Base-by-base conservation (phyloP, 441 rosid genomes). In the Gossypium davidsonii region DNA sequence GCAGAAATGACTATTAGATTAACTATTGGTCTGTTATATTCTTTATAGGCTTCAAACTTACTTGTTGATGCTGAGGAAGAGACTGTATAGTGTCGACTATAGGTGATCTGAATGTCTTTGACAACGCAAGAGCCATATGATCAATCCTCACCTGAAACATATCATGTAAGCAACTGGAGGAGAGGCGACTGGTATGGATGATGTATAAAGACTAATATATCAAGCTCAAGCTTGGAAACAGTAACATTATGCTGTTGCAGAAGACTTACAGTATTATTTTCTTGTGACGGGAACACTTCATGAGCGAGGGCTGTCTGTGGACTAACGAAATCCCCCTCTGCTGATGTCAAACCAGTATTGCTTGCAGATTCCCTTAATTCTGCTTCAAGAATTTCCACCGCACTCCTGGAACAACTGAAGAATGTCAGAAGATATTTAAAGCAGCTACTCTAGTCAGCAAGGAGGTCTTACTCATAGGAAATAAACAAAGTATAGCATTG, bases 41-140 rank as follows among this genome's bases (percentile, higher is more conserved):
- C 18, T 10, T 21, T 18, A 63, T 63, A 66, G 20, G 20, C 11
- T 26, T 71, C 44, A 37, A 78, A 81, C 84, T 81, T 83, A 94
- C 99, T 84, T 92, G 98, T 72, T 94, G 98, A 78, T 94, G 98
- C 79, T 92, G 98, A 64, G 99, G 98, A 84, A 95, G 97, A 68
- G 93, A 87, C 76, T 88, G 91, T 57, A 94, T 92, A 74, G 87
- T 92, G 79, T 94, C 94, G 23, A 92, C 91, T 75, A 82, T 72
- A 6, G 92, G 98, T 49, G 94, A 88, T 77, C 81, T 86, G 74
- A 83, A 94, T 48, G 93, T 90, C 79, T 90, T 92, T 65, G 99
- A 84, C 79, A 94, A 80, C 62, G 96, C 94, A 79, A 80, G 76
- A 78, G 90, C 82, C 97, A 92, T 90, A 72, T 94, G 99, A 80